Base-by-base conservation (phyloP, 345 rosid genomes). In the Salix caprea region DNA sequence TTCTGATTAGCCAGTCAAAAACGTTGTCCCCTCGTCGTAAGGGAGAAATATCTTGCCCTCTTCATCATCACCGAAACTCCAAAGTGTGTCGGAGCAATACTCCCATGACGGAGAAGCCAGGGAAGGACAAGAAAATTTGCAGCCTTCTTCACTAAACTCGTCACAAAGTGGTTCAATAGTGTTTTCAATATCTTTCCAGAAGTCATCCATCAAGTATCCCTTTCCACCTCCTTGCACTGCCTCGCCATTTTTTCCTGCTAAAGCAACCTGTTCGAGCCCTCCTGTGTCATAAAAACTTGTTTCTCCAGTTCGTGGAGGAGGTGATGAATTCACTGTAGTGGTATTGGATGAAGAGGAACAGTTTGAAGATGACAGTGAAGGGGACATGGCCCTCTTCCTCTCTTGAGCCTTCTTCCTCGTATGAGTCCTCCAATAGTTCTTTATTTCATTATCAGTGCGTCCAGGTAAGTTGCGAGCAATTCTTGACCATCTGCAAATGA, bases 401-500 rank as follows among this genome's bases (percentile, higher is more conserved):
- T 85, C 91, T 78, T 96, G 99, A 74, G 98, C 92, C 76, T 89
- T 86, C 84, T 93, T 96, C 81, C 98, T 72, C 94, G 77, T 91
- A 72, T 93, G 94, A 68, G 98, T 92, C 82, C 99, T 88, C 99
- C 98, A 96, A 32, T 91, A 96, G 72, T 96, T 96, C 88, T 96
- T 96, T 36, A 96, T 96, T 86, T 96, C 98, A 34, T 96, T 96
- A 71, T 96, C 99, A 11, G 99, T 96, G 30, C 99, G 86, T 75
- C 99, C 98, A 1, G 99, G 99, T 74, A 96, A 79, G 81, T 87
- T 96, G 23, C 90, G 87, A 44, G 99, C 99, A 76, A 96, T 96
- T 79, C 91, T 93, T 2, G 99, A 93, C 99, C 99, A 96, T 83
- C 99, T 93, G 84, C 84, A 75, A 4, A 56, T 52, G 46, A 72